phyloP scores from a whole-genome alignment of 345 rosid genomes.

The Citrus unshiu region DNA sequence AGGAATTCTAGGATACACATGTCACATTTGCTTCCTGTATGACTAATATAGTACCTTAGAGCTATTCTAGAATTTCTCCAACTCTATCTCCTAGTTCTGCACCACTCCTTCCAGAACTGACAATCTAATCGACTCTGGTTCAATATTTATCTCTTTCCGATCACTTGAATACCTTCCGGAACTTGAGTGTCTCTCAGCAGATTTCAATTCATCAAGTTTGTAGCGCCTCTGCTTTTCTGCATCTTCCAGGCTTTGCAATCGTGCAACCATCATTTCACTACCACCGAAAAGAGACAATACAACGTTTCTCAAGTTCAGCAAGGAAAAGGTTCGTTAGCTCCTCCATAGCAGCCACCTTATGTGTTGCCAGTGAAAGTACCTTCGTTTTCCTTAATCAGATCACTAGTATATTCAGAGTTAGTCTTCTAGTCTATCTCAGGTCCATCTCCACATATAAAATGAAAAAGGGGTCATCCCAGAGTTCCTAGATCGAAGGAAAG shows the following conservation, averaged over 20 bases:
- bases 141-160: conserved; percentile 47
- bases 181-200: conserved; percentile 45
- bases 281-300: conserved; percentile 91
- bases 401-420: conserved; percentile 37
- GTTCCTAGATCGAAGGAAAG: conserved; percentile 79
- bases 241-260: conserved; percentile 88
- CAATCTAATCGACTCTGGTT: conserved; percentile 40
- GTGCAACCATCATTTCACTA: conserved; percentile 93
- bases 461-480: conserved; percentile 81
- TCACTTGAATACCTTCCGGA: conserved; percentile 44
- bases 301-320: conserved; percentile 88
- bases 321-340: conserved; percentile 86
- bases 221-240: conserved; percentile 83
- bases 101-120: conserved; percentile 10
- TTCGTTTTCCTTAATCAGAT: conserved; percentile 50
- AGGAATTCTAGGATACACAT: too few relatives aligned
- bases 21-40: too few relatives aligned
- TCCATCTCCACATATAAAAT: conserved; percentile 84
- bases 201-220: conserved; percentile 70
- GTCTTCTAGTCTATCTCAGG: conserved; percentile 70
- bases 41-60: too few relatives aligned
- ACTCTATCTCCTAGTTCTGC: not conserved
- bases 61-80: not conserved
- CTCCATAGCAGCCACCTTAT: conserved; percentile 81
- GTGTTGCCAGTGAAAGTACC: conserved; percentile 92